Evolutionary conservation across 768 basidiomycete species (phyloP), one percentile per base, ranked within the genome.

Genomic region (Podaxis carcinomalis): DNA sequence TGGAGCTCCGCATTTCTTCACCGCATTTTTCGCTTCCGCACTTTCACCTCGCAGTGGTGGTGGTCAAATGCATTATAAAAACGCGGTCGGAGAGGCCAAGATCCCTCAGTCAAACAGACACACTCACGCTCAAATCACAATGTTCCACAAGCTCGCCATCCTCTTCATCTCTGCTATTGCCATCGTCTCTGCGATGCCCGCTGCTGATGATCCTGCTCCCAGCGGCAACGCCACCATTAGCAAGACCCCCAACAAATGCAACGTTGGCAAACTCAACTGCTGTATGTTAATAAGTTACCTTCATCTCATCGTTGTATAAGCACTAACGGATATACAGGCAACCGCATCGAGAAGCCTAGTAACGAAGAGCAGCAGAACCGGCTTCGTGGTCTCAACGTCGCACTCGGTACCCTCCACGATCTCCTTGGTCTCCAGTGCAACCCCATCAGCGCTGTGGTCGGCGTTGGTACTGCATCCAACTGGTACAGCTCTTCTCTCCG

Each of bases 391-490:
- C 11, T 54, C 10, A 21, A 21, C 16, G 13, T 21, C 36, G 32
- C 52, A 1, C 16, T 14, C 11, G 52, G 52, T 23, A 23, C 23
- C 28, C 14, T 57, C 7, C 19, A 54, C 1, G 68, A 57, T 11
- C 49, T 65, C 51, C 61, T 61, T 28, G 66, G 62, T 44, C 6
- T 59, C 36, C n/a, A 59, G 14, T 68, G 70, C 65, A 65, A 53
- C 50, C 66, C 67, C 0, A 57, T 69, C 62, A 66, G 56, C n/a
- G 65, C 40, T 56, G 23, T 23, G 23, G 2, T 23, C 23, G 23
- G 23, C 36, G 64, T 67, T 40, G 68, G 65, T 23, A 62, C 62
- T 47, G 66, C 59, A 37, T 53, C 60, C 16, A 66, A 62, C 59
- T 68, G 61, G 64, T 66, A 19, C 16, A 23, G 23, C 1, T 23